Conservation (phyloP, 169 alveolate genomes). For the Babesia caballi region DNA sequence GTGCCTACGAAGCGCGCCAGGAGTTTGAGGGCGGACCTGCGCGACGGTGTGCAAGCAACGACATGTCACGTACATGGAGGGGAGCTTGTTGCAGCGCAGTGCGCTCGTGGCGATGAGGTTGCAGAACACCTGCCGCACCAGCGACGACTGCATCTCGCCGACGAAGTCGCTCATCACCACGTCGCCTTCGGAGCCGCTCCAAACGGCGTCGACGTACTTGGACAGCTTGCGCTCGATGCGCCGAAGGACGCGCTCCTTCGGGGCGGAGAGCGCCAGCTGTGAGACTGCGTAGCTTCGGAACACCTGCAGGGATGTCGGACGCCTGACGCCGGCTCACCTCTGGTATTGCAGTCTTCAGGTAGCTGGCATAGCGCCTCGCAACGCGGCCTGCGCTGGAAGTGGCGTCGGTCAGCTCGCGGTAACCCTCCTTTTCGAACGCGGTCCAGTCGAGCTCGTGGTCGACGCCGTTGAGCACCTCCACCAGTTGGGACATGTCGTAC, state of each 20-base stretch:
- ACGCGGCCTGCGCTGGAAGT: neutral
- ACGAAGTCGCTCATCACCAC: constrained; percentile 22
- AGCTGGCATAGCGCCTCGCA: neutral
- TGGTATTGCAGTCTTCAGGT: constrained; percentile 11
- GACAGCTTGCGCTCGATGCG: constrained; percentile 30
- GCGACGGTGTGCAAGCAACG: neutral
- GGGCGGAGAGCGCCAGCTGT: constrained; percentile 30
- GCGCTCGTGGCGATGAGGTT: constrained; percentile 21
- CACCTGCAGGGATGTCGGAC: neutral
- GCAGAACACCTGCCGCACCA: constrained; percentile 61
- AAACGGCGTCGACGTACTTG: constrained; percentile 47
- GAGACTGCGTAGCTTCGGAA: constrained; percentile 25
- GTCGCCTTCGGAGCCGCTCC: constrained; percentile 1
- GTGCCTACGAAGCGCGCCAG: constrained; percentile 27
- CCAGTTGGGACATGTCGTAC: constrained; percentile 44
- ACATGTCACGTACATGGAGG: constrained; percentile 25
- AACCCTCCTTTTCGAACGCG: constrained; percentile 10
- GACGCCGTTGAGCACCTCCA: constrained; percentile 14
- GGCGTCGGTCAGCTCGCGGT: neutral
- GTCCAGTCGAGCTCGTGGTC: constrained; percentile 34
- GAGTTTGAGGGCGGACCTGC: constrained; percentile 22
- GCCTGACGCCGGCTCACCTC: constrained; percentile 10
- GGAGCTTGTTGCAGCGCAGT: neutral
- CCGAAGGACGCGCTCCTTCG: constrained; percentile 46
- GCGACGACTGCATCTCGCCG: constrained; percentile 65